These are phyloP conservation scores for Botrytis squamosa DNA, from an alignment of 2,329 filamentous ascomycete species.

Conservation along the genomic window DNA sequence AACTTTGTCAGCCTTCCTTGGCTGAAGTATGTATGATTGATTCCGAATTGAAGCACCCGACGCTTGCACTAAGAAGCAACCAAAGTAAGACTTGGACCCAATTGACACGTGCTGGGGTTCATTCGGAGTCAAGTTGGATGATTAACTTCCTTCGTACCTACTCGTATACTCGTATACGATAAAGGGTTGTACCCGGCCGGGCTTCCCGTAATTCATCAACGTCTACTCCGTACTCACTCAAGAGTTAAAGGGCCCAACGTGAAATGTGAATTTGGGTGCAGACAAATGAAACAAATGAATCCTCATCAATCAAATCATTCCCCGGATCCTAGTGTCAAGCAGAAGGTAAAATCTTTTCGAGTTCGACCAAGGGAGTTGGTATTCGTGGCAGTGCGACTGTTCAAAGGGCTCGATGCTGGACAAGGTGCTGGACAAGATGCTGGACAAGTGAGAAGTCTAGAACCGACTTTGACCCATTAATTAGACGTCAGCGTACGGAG, in stretches of 20 bases:
- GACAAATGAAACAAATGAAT: not conserved
- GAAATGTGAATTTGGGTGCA: not conserved
- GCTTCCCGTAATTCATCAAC: not conserved
- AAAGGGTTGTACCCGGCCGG: not conserved
- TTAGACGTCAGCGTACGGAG: constrained; percentile 4
- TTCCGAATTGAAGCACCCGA: not conserved
- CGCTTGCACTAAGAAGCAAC: not conserved
- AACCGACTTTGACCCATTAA: not conserved
- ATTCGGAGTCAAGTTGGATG: not conserved
- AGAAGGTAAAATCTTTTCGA: not conserved
- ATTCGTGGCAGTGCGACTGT: constrained; percentile 2
- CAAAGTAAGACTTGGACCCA: not conserved
- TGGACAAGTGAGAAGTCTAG: not conserved
- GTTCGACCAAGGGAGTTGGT: not conserved
- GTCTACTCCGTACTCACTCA: not conserved
- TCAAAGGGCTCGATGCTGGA: not conserved
- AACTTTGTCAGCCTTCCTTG: not conserved
- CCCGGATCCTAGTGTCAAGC: not conserved
- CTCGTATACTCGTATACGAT: not conserved
- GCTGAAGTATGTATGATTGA: not conserved
- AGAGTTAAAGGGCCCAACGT: not conserved
- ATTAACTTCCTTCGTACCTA: not conserved
- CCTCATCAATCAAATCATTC: not conserved
- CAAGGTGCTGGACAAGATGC: not conserved
- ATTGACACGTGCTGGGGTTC: not conserved